Evolutionary conservation across 352 stramenopile species (phyloP), one percentile per base, ranked within the genome.

Genomic region (Phytophthora sp.): DNA sequence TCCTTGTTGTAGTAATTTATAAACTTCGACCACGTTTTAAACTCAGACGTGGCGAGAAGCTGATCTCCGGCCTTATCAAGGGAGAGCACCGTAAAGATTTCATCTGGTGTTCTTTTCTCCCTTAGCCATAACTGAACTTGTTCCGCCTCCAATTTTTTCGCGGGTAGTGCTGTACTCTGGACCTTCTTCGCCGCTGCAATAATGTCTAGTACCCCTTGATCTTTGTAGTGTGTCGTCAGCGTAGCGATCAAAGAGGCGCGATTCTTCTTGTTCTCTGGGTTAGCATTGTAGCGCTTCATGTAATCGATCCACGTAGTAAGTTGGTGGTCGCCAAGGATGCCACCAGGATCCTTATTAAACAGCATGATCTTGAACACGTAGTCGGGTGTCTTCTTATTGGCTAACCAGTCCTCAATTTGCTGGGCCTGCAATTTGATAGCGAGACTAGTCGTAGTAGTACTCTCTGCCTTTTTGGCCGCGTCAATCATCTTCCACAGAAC

Each of bases 11-110:
- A 60, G 18, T 51, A 30, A 12, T 51, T 41, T 5, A 31, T 30
- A 26, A 35, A 60, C 36, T 60, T 60, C 15, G 36, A 35, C 52
- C 52, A 62, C 18, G 41, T 54, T 26, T 24, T 20, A 62, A 42
- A 15, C 33, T 39, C 2, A 41, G 54, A 13, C 13, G n/a, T 44
- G 7, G 27, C 20, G 1, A 62, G 13, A 2, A 62, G 29, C 2
- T 45, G 39, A 8, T 45, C 41, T 18, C 39, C 54, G 20, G 29
- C 29, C 41, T 27, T 54, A 30, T 62, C 41, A 16, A 53, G 41
- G 3, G 39, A 33, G 1, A 62, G 15, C 18, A 52, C 15, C 20
- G 30, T 35, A 29, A 54, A 42, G 13, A 52, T 6, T 18, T 53
- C 29, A 8, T 46, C 54, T 0, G 54, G 27, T 2, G 27, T 29